Conservation (phyloP, 768 basidiomycete genomes). For the Jaapia argillacea region DNA sequence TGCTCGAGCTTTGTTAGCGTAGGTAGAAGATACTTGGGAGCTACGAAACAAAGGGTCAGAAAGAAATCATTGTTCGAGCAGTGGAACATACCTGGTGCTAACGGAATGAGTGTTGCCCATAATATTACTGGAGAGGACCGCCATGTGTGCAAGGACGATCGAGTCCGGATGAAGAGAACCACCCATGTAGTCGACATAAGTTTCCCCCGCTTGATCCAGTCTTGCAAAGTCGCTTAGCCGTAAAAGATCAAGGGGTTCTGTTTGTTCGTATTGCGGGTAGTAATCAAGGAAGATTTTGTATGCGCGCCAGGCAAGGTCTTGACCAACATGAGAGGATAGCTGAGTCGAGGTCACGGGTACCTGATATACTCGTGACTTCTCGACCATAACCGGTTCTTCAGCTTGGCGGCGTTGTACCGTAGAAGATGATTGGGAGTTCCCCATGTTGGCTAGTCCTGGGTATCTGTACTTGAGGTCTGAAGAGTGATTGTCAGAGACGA, state of each 20-base stretch:
- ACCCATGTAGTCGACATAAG: slow-evolving; percentile 84
- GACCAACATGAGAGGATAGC: neutral
- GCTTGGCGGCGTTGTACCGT: too few relatives aligned
- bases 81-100: slow-evolving; percentile 61
- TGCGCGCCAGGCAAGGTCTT: neutral
- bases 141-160: slow-evolving; percentile 58
- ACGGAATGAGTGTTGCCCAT: slow-evolving; percentile 83
- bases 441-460: too few relatives aligned
- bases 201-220: slow-evolving; percentile 53
- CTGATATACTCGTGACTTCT: too few relatives aligned
- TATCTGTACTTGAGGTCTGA: too few relatives aligned
- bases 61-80: neutral
- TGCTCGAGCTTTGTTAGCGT: slow-evolving; percentile 57
- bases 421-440: too few relatives aligned
- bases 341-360: too few relatives aligned
- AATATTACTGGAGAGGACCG: slow-evolving; percentile 54
- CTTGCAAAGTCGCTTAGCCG: slow-evolving; percentile 53
- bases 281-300: slow-evolving; percentile 11
- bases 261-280: slow-evolving; percentile 49
- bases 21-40: slow-evolving; percentile 58
- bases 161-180: slow-evolving; percentile 73
- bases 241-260: slow-evolving; percentile 62
- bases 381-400: too few relatives aligned
- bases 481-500: too few relatives aligned
- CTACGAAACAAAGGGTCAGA: slow-evolving; percentile 28